Conservation (phyloP, 2,329 filamentous ascomycete genomes). For the Atkinsonella hypoxylon region DNA sequence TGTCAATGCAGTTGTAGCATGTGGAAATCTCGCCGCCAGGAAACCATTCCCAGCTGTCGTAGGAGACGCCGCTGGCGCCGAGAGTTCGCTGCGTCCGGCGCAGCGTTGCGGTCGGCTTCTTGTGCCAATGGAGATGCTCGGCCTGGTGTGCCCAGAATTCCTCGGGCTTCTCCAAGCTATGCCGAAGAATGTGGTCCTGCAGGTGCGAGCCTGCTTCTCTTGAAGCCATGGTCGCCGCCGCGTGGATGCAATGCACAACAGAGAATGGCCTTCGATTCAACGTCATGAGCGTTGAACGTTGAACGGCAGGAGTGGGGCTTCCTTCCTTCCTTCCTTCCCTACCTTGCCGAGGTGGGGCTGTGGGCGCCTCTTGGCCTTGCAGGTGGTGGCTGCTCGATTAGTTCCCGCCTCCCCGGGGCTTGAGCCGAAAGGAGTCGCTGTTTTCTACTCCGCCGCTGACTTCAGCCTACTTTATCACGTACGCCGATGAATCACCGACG, state of each 20-base stretch:
- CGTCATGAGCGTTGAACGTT: background rate
- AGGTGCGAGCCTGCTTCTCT: slow-evolving; percentile 13
- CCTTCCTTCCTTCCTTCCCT: no score
- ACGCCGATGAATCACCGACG: no score
- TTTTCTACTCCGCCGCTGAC: no score
- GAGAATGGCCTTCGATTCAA: no score
- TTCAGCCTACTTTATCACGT: no score
- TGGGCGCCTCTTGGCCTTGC: no score
- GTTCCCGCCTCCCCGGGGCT: no score
- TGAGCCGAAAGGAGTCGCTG: no score
- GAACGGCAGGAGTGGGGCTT: background rate
- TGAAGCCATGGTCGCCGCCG: slow-evolving; percentile 2
- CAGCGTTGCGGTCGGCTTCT: slow-evolving; percentile 53
- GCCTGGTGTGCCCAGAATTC: slow-evolving; percentile 69
- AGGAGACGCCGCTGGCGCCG: slow-evolving; percentile 44
- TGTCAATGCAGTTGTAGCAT: slow-evolving; percentile 82
- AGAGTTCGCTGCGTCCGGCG: slow-evolving; percentile 50
- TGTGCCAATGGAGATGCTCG: slow-evolving; percentile 68
- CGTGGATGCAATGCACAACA: no score
- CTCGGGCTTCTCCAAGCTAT: slow-evolving; percentile 57
- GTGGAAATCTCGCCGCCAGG: slow-evolving; percentile 80
- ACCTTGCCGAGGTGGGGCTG: no score
- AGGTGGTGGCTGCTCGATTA: no score
- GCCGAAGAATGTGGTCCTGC: slow-evolving; percentile 39
- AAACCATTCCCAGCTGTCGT: slow-evolving; percentile 85